These are phyloP conservation scores for Juglanconis sp. DNA, from an alignment of 2,329 filamentous ascomycete species.

Conservation along the genomic window DNA sequence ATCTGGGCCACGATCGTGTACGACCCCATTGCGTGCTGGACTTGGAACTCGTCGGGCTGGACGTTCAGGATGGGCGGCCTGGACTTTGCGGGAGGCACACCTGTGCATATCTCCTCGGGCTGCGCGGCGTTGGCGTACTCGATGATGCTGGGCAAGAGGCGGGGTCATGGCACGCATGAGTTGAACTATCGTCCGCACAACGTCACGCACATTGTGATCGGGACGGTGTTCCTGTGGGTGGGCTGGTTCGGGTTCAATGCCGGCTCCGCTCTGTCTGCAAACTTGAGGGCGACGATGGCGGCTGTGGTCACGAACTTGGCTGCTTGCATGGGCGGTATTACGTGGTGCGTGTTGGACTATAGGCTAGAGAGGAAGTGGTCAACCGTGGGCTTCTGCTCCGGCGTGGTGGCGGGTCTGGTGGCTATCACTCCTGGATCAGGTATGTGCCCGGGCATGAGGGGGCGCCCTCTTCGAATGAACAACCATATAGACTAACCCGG, in stretches of 20 bases:
- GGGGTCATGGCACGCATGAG: slow-evolving; percentile 81
- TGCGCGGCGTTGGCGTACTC: slow-evolving; percentile 83
- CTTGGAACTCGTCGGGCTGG: slow-evolving; percentile 85
- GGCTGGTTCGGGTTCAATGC: slow-evolving; percentile 97
- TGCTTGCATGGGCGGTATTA: slow-evolving; percentile 79
- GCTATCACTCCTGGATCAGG: slow-evolving; percentile 86
- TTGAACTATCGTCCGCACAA: slow-evolving; percentile 92
- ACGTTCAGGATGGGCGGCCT: slow-evolving; percentile 74
- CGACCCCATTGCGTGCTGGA: slow-evolving; percentile 93
- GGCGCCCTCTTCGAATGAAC: neutral
- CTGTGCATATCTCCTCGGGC: slow-evolving; percentile 84
- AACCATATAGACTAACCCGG: neutral
- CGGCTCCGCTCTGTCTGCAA: slow-evolving; percentile 76
- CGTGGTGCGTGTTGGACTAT: slow-evolving; percentile 88
- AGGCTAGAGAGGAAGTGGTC: slow-evolving; percentile 88
- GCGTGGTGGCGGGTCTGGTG: slow-evolving; percentile 82
- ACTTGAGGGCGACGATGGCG: slow-evolving; percentile 82
- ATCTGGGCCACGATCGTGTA: slow-evolving; percentile 88
- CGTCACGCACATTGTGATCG: slow-evolving; percentile 86
- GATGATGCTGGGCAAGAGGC: slow-evolving; percentile 83
- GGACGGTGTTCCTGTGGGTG: slow-evolving; percentile 91
- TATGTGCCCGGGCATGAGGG: slow-evolving; percentile 23
- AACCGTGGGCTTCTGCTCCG: slow-evolving; percentile 88
- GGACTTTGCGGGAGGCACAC: slow-evolving; percentile 87
- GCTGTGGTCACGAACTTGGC: slow-evolving; percentile 82